Evolutionary conservation across 2,329 filamentous ascomycete species (phyloP).

Genomic region (Amesomyces nigricolor): DNA sequence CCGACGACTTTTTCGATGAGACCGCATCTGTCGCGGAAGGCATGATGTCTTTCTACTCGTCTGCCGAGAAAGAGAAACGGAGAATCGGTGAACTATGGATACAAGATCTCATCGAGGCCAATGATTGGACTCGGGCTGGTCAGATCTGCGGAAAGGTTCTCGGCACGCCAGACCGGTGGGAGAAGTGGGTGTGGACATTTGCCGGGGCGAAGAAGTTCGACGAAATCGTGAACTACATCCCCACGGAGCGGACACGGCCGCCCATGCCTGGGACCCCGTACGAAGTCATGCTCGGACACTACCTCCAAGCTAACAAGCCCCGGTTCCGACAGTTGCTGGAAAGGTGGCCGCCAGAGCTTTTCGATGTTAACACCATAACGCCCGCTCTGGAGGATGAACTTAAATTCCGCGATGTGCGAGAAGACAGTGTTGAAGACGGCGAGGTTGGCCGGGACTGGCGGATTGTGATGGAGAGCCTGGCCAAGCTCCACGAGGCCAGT

Average conservation of each 20-base stretch:
- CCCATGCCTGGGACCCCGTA: constrained; percentile 78
- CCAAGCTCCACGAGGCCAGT: constrained; percentile 75
- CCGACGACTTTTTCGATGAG: constrained; percentile 71
- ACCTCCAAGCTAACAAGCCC: constrained; percentile 70
- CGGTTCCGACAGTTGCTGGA: constrained; percentile 75
- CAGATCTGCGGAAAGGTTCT: constrained; percentile 78
- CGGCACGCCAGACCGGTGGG: constrained; percentile 74
- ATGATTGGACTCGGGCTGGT: constrained; percentile 73
- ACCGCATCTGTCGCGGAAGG: constrained; percentile 56
- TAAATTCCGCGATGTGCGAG: constrained; percentile 64
- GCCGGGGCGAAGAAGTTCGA: constrained; percentile 80
- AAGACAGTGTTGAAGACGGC: constrained; percentile 70
- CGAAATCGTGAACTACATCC: constrained; percentile 81
- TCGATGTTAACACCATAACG: constrained; percentile 70
- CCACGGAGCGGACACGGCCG: constrained; percentile 68
- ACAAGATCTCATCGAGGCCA: constrained; percentile 69
- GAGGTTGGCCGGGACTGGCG: constrained; percentile 76
- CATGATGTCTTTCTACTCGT: constrained; percentile 53
- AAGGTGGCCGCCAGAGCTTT: constrained; percentile 77
- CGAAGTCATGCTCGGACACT: constrained; percentile 83
- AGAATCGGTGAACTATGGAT: constrained; percentile 92
- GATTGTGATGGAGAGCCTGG: constrained; percentile 80
- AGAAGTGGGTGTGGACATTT: constrained; percentile 93
- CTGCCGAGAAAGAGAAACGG: constrained; percentile 79
- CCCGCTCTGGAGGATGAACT: constrained; percentile 78